These are phyloP conservation scores for Metschnikowia santaceciliae DNA, from an alignment of 805 yeast species.

Conservation along the genomic window DNA sequence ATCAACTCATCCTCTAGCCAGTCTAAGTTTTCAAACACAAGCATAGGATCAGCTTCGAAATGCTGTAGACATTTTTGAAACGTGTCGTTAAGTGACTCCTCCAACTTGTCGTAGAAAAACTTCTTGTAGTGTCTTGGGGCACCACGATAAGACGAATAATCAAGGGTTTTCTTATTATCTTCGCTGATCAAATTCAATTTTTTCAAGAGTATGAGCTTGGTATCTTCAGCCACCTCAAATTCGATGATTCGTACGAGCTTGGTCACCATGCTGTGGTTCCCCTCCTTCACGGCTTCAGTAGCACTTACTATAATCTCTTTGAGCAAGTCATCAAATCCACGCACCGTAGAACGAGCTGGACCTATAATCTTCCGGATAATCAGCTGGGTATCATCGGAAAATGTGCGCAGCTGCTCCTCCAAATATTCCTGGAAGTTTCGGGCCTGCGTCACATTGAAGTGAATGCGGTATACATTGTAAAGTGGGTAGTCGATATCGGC, in stretches of 20 bases:
- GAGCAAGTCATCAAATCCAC: slow-evolving; percentile 61
- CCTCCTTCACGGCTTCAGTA: slow-evolving; percentile 69
- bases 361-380: slow-evolving; percentile 56
- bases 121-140: slow-evolving; percentile 56
- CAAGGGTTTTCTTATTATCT: slow-evolving; percentile 15
- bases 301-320: slow-evolving; percentile 62
- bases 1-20: slow-evolving; percentile 83
- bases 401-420: slow-evolving; percentile 43
- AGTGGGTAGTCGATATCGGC: slow-evolving; percentile 39
- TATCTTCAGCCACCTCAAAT: slow-evolving; percentile 75
- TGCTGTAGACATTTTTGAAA: slow-evolving; percentile 62
- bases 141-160: slow-evolving; percentile 30
- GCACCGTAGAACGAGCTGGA: slow-evolving; percentile 43
- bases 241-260: slow-evolving; percentile 76
- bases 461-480: slow-evolving; percentile 60
- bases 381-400: slow-evolving; percentile 61
- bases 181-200: slow-evolving; percentile 25
- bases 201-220: slow-evolving; percentile 38
- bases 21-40: slow-evolving; percentile 63
- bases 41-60: slow-evolving; percentile 47
- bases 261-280: slow-evolving; percentile 62
- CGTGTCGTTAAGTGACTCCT: slow-evolving; percentile 58
- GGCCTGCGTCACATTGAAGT: slow-evolving; percentile 63
- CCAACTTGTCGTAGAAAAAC: slow-evolving; percentile 56
- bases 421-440: slow-evolving; percentile 80